Percentiles rank a stretch among this genome's conserved stretches.
phyloP scores from a whole-genome alignment of 2,329 filamentous ascomycete genomes.

The Colletotrichum eremochloae region DNA sequence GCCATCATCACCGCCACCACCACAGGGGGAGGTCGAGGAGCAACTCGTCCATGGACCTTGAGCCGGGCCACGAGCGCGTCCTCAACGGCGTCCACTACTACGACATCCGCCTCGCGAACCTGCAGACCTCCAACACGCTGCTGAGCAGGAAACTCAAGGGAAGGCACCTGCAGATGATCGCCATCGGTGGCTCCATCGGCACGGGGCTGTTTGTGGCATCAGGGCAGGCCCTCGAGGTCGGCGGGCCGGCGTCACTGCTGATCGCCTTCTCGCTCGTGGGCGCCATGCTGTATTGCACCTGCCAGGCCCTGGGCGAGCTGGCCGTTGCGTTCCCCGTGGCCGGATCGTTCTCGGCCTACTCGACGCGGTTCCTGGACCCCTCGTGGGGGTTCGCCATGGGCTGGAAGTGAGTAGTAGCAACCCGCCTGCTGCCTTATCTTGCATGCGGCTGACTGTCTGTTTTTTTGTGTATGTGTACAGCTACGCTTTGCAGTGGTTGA shows the following conservation, averaged over 20 bases:
- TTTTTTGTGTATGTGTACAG: slow-evolving; percentile 53
- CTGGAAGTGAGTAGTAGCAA: slow-evolving; percentile 77
- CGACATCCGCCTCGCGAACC: slow-evolving; percentile 69
- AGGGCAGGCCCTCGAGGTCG: slow-evolving; percentile 76
- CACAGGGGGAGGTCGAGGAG: slow-evolving; percentile 56
- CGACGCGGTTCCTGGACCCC: slow-evolving; percentile 91
- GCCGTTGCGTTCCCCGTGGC: slow-evolving; percentile 91
- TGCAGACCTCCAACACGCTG: slow-evolving; percentile 82
- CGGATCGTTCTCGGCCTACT: slow-evolving; percentile 92
- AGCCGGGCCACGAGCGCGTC: slow-evolving; percentile 46
- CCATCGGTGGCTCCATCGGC: slow-evolving; percentile 92
- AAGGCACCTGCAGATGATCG: slow-evolving; percentile 96
- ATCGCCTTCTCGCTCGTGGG: slow-evolving; percentile 86
- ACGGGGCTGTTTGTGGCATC: slow-evolving; percentile 91
- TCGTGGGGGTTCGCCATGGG: slow-evolving; percentile 97
- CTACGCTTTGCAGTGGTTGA: slow-evolving; percentile 90
- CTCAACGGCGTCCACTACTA: slow-evolving; percentile 64
- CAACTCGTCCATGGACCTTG: slow-evolving; percentile 51
- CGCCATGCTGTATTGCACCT: slow-evolving; percentile 90
- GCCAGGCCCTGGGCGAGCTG: slow-evolving; percentile 92
- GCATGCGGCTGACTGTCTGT: neutral
- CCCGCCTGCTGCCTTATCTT: neutral
- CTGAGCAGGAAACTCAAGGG: slow-evolving; percentile 84
- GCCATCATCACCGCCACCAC: neutral
- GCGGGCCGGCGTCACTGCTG: slow-evolving; percentile 83